Evolutionary conservation across 1,284 basidiomycete genomes (phyloP).

Genomic region (Boletus sp.): DNA sequence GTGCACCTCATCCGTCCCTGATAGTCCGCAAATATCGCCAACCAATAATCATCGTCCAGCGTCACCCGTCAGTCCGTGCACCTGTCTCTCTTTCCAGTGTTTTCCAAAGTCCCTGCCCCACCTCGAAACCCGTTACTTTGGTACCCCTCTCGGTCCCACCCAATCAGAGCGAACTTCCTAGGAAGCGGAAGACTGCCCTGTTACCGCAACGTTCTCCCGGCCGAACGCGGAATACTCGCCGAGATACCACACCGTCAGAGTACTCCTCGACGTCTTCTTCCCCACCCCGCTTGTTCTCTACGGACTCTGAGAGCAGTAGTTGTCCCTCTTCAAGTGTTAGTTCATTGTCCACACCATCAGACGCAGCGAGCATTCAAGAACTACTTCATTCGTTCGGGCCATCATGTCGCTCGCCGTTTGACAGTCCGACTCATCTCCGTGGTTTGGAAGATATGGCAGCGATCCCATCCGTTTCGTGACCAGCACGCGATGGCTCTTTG

Average conservation of each 20-base stretch:
- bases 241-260: slow-evolving; percentile 9
- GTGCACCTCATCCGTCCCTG: slow-evolving; percentile 23
- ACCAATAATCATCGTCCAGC: background rate
- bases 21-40: background rate
- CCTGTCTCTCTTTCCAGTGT: background rate
- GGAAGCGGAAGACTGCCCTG: slow-evolving; percentile 8
- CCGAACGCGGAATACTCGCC: background rate
- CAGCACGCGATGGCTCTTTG: background rate
- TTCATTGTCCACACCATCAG: background rate
- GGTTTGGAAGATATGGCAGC: background rate
- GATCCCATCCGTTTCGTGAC: background rate
- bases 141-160: background rate
- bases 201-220: slow-evolving; percentile 8
- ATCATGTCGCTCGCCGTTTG: background rate
- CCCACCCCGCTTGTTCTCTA: slow-evolving; percentile 1
- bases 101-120: slow-evolving; percentile 6
- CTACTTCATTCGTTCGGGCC: background rate
- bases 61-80: background rate
- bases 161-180: background rate
- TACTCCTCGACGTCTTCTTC: slow-evolving; percentile 4
- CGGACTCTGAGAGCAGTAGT: background rate
- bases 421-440: background rate
- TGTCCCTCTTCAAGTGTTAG: slow-evolving; percentile 1
- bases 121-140: slow-evolving; percentile 14
- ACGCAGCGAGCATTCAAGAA: background rate